Evolutionary conservation across 805 yeast genomes (phyloP).

Genomic region (Monosporozyma aquatica): DNA sequence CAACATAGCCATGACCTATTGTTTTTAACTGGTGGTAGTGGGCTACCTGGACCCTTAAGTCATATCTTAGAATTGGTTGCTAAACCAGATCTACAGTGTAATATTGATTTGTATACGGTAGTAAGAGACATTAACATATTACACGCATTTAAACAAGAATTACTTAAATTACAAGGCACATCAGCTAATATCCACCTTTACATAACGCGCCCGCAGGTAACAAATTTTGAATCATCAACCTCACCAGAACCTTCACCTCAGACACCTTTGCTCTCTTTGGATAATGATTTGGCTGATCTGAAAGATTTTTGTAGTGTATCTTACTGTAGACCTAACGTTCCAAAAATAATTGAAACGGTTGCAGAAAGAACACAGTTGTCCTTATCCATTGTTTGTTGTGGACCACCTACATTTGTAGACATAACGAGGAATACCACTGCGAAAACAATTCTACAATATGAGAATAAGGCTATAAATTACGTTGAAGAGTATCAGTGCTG

Average conservation of each 20-base stretch:
- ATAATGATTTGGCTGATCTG: background rate
- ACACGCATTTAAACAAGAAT: constrained; percentile 13
- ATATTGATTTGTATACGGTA: constrained; percentile 12
- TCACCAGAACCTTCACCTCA: constrained; percentile 2
- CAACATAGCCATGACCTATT: constrained; percentile 44
- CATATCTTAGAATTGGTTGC: constrained; percentile 33
- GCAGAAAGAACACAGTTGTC: constrained; percentile 34
- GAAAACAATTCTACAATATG: constrained; percentile 29
- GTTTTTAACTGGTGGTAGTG: constrained; percentile 66
- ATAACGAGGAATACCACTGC: constrained; percentile 42
- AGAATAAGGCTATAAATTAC: constrained; percentile 49
- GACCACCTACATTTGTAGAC: constrained; percentile 54
- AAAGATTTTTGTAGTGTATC: constrained; percentile 30
- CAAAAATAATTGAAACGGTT: constrained; percentile 32
- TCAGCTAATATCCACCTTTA: constrained; percentile 14
- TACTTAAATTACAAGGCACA: constrained; percentile 10
- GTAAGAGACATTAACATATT: constrained; percentile 15
- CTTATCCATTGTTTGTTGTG: constrained; percentile 49
- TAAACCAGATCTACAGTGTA: constrained; percentile 3
- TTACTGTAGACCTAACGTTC: constrained; percentile 41
- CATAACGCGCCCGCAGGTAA: background rate
- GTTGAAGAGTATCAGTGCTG: constrained; percentile 71
- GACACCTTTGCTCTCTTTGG: constrained; percentile 2
- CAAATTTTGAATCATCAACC: background rate
- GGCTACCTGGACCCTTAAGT: constrained; percentile 53